A percentile compares a stretch with the other conserved stretches of the same genome.
Conservation (phyloP, 805 yeast genomes). For the Wickerhamiella kazuoi region DNA sequence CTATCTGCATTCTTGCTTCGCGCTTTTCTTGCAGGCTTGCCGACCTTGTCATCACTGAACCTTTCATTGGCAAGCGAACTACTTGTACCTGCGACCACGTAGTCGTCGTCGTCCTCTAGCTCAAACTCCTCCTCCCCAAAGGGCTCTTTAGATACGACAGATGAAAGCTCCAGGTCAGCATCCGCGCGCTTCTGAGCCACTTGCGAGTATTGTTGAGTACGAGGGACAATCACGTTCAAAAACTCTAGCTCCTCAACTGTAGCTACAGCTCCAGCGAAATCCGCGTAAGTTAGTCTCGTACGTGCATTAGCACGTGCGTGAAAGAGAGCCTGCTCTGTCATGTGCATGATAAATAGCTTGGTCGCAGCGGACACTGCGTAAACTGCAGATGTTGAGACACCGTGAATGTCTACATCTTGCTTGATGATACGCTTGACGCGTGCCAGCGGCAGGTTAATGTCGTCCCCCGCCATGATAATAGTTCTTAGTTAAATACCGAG, state of each 20-base stretch:
- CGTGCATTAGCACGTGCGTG: conserved; percentile 48
- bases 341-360: conserved; percentile 50
- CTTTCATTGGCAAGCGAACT: too few relatives aligned
- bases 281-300: conserved; percentile 52
- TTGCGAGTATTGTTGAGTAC: conserved; percentile 13
- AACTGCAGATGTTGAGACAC: conserved; percentile 55
- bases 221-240: conserved; percentile 48
- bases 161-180: conserved; percentile 1
- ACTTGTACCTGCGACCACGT: too few relatives aligned
- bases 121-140: not conserved
- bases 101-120: conserved; percentile 1
- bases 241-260: conserved; percentile 44
- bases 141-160: too few relatives aligned
- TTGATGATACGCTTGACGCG: conserved; percentile 56
- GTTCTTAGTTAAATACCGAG: too few relatives aligned
- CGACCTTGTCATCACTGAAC: too few relatives aligned
- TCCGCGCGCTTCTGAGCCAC: conserved; percentile 7
- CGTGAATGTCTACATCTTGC: conserved; percentile 54
- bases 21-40: too few relatives aligned
- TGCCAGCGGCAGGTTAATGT: conserved; percentile 34
- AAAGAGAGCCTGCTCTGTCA: conserved; percentile 53
- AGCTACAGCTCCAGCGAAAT: conserved; percentile 46
- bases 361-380: conserved; percentile 63
- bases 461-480: too few relatives aligned
- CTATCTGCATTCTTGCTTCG: too few relatives aligned